Evolutionary conservation across 2,329 filamentous ascomycete species (phyloP), one percentile per base, ranked within the genome.

Genomic region (Clonostachys sp.): DNA sequence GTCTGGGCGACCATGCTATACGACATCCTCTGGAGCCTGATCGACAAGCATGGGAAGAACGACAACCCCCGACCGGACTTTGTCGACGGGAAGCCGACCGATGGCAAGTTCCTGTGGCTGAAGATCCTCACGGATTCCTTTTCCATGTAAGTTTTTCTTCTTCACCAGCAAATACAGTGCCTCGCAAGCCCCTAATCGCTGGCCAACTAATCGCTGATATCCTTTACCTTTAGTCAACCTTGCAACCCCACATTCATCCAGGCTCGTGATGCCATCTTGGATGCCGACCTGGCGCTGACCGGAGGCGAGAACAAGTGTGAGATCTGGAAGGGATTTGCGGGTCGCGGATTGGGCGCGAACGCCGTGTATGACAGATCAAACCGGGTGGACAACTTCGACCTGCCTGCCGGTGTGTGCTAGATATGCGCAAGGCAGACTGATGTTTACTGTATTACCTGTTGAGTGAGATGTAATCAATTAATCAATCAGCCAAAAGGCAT

Each of bases 1-100:
- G 45, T 75, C 49, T 77, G 74, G 74, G 70, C 71, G 1, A 71
- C 65, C 1, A 74, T 75, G 58, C 65, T 77, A 6, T 76, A 78
- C 61, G 74, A 77, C 54, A 63, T 76, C n/a, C 57, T 77, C 49
- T 77, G 74, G 74, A 75, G 75, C 57, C 60, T 77, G 47, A 73
- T 75, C 47, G 74, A 76, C 52, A 71, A 72, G 59, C 59, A 73
- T 54, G 74, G 74, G 48, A 73, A 72, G 60, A 72, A 70, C 34
- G 60, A 65, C 45, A 61, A 52, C 5, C 54, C 53, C 13, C 53
- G 54, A 12, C 73, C 74, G 0, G 58, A 59, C 5, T 67, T 75
- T 45, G 51, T 55, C 17, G 40, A 64, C 14, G 70, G 70, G 5
- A 63, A 74, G 2, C 73, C 74, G 1, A 70, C 63, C 6, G 72